Percentiles rank a stretch among this genome's conserved stretches.
Conservation (phyloP, 2,329 filamentous ascomycete genomes). For the Clarireedia homoeocarpa region DNA sequence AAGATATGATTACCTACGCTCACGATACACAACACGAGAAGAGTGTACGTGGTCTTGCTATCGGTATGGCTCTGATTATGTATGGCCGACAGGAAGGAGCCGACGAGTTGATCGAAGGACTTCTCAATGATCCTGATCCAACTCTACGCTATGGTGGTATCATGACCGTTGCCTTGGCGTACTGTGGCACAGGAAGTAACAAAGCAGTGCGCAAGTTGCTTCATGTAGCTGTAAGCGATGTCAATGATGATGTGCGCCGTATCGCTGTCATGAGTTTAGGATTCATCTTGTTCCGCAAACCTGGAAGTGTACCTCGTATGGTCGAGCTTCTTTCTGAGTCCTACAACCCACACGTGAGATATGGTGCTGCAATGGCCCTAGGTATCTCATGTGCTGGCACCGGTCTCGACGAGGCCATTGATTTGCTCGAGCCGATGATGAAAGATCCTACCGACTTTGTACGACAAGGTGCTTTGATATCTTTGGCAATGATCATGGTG, state of each 20-base stretch:
- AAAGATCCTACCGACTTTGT: constrained; percentile 99
- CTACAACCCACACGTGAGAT: constrained; percentile 97
- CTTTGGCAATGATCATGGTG: constrained; percentile 96
- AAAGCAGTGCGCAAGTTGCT: constrained; percentile 95
- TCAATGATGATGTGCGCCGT: constrained; percentile 92
- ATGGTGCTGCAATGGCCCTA: constrained; percentile 95
- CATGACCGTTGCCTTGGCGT: constrained; percentile 95
- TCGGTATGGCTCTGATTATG: constrained; percentile 98
- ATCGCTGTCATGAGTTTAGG: constrained; percentile 96
- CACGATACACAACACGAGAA: constrained; percentile 99
- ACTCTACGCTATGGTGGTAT: constrained; percentile 94
- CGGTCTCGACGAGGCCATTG: constrained; percentile 90
- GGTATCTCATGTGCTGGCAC: constrained; percentile 97
- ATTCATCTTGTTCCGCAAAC: constrained; percentile 97
- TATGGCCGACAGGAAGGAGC: constrained; percentile 91
- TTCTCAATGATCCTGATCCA: constrained; percentile 88
- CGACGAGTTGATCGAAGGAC: constrained; percentile 87
- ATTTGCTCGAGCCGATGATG: constrained; percentile 96
- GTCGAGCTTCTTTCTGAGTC: constrained; percentile 96
- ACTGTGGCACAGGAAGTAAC: constrained; percentile 96
- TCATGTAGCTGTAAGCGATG: constrained; percentile 94
- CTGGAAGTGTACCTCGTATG: constrained; percentile 94
- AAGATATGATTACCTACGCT: constrained; percentile 96
- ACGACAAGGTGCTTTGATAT: constrained; percentile 88
- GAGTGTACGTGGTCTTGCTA: constrained; percentile 88